A percentile compares a stretch with the other conserved stretches of the same genome.
Conservation (phyloP, 306 rosid species). For the Glycine tomentella region DNA sequence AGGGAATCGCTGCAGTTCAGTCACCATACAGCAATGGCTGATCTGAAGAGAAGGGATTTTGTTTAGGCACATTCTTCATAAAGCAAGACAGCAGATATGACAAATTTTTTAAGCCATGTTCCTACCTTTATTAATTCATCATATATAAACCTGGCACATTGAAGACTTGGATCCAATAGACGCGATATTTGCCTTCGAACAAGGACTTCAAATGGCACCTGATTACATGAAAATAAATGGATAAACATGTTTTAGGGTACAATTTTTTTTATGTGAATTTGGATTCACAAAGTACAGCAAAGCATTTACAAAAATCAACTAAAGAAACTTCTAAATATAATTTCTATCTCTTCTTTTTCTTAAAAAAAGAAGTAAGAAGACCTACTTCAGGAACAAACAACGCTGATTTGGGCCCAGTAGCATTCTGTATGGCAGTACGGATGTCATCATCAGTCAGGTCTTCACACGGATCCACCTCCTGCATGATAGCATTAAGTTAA, state of each 20-base stretch:
- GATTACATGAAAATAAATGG: not conserved
- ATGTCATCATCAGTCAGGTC: slow-evolving; percentile 95
- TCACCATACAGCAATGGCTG: slow-evolving; percentile 83
- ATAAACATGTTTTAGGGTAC: slow-evolving; percentile 12
- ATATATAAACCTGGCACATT: no score
- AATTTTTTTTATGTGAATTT: not conserved
- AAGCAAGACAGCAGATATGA: slow-evolving; percentile 27
- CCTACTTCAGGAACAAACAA: slow-evolving; percentile 93
- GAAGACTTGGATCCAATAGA: no score
- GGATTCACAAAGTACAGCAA: slow-evolving; percentile 18
- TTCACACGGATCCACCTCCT: slow-evolving; percentile 99
- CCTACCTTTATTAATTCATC: no score
- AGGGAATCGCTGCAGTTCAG: slow-evolving; percentile 92
- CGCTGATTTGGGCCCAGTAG: slow-evolving; percentile 95
- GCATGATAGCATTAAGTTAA: slow-evolving; percentile 43
- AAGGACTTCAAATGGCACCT: no score
- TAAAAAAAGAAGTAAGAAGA: slow-evolving; percentile 1
- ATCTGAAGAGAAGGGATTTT: slow-evolving; percentile 64
- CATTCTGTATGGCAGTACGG: slow-evolving; percentile 96
- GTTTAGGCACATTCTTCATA: slow-evolving; percentile 24
- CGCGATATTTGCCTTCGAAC: no score
- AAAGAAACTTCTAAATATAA: not conserved
- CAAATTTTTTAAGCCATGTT: slow-evolving; percentile 29
- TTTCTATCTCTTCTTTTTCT: no score
- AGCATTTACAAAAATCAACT: not conserved